Base-by-base conservation (phyloP, 495 filamentous ascomycete genomes). In the Lasiosphaeria miniovina region DNA sequence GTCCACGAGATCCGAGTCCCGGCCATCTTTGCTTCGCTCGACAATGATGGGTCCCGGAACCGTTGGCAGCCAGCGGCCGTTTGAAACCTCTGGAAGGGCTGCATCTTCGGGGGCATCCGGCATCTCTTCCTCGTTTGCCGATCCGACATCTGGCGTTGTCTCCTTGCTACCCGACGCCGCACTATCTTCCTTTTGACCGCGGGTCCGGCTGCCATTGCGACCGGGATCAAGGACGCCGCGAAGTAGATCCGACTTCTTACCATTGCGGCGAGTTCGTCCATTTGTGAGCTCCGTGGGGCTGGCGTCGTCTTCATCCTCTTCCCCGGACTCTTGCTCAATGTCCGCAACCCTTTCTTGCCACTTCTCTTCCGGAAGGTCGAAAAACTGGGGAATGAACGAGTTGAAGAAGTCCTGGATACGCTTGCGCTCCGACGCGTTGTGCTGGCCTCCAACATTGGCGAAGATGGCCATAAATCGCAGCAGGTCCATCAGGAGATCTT, bases 351-450 rank as follows among this genome's bases (percentile, higher is more conserved):
- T 84, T n/a, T 88, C 82, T 58, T 90, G 84, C 59, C 96, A 90
- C 17, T 81, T 82, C 7, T 89, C 86, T 4, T 84, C 82, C 50
- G 93, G 83, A 61, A 98, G 77, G 46, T 89, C 91, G 63, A 97
- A 97, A 79, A 98, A 98, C 1, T 85, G 76, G 0, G 91, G 86
- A 55, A 98, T 84, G 63, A 98, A 96, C 33, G 88, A 88, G 67
- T 90, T 89, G 62, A 97, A 85, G 72, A 98, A 97, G 15, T 84
- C 84, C 62, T 86, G 80, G 40, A 96, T 84, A 33, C 88, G 86
- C 57, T 88, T 80, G 34, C 89, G 85, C 64, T 98, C 95, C 11
- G 83, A 76, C 12, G 80, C 79, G 59, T 87, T 90, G 58, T 85
- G 84, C 65, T 82, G 79, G 4, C 81, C 84, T 32, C 82, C 86